Percentiles rank a stretch among this genome's conserved stretches.
Evolutionary conservation across 2,329 filamentous ascomycete species (phyloP).

Genomic region (Alternaria arborescens): DNA sequence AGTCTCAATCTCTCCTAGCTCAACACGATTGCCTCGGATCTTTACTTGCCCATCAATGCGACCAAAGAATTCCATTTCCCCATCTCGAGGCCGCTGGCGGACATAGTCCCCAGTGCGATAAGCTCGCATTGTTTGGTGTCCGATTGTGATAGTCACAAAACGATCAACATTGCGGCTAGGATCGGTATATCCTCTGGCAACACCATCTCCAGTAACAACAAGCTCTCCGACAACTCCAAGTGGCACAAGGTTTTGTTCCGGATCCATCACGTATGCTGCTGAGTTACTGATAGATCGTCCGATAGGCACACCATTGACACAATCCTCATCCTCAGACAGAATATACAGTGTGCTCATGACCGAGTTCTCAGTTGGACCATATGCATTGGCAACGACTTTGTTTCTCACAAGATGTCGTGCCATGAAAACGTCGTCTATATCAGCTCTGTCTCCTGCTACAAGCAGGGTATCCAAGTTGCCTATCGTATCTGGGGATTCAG

Average conservation of each 20-base stretch:
- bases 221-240: slow-evolving; percentile 33
- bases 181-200: slow-evolving; percentile 20
- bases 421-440: slow-evolving; percentile 7
- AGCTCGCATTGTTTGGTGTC: slow-evolving; percentile 28
- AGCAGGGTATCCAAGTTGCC: not conserved
- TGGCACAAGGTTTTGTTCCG: slow-evolving; percentile 15
- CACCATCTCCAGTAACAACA: slow-evolving; percentile 28
- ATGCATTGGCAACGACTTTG: slow-evolving; percentile 20
- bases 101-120: slow-evolving; percentile 38
- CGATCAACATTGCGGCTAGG: slow-evolving; percentile 28
- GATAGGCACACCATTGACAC: slow-evolving; percentile 44
- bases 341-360: slow-evolving; percentile 56
- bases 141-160: not conserved
- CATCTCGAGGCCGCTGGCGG: slow-evolving; percentile 22
- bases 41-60: slow-evolving; percentile 37
- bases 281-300: slow-evolving; percentile 40
- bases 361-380: slow-evolving; percentile 29
- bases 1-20: slow-evolving; percentile 34
- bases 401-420: slow-evolving; percentile 2
- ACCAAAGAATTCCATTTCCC: slow-evolving; percentile 23
- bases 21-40: slow-evolving; percentile 33
- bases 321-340: not conserved
- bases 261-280: slow-evolving; percentile 9
- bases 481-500: not conserved
- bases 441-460: slow-evolving; percentile 9